Evolutionary conservation across 2,329 filamentous ascomycete genomes (phyloP).

Genomic region (Colletotrichum graminicola): DNA sequence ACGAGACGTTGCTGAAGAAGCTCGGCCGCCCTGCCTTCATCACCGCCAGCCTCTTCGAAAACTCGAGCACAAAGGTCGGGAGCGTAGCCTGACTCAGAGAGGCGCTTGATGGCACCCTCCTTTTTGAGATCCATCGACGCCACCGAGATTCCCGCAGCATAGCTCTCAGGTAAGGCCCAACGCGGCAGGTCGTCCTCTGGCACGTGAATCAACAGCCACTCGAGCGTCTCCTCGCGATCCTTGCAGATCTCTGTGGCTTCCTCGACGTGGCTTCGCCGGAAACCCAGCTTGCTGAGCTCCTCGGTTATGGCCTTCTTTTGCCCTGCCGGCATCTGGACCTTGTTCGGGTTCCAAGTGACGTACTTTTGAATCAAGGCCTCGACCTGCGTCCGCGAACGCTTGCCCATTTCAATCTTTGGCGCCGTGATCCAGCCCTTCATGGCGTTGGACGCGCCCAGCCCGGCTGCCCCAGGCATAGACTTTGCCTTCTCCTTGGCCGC

Average conservation of each 20-base stretch:
- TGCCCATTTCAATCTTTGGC: conserved; percentile 94
- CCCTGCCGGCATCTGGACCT: conserved; percentile 70
- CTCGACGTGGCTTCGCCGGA: conserved; percentile 88
- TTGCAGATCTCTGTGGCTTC: conserved; percentile 91
- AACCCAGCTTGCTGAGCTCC: conserved; percentile 83
- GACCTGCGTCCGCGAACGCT: conserved; percentile 80
- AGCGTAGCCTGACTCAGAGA: conserved; percentile 87
- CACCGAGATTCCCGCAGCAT: conserved; percentile 89
- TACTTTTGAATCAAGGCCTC: conserved; percentile 83
- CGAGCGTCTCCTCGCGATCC: conserved; percentile 90
- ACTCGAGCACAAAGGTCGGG: conserved; percentile 84
- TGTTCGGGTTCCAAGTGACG: conserved; percentile 89
- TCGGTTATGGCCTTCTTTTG: conserved; percentile 73
- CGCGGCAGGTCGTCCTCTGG: conserved; percentile 95
- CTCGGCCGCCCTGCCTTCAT: conserved; percentile 84
- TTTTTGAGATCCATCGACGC: conserved; percentile 84
- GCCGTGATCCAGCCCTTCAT: conserved; percentile 85
- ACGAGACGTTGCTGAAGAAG: conserved; percentile 71
- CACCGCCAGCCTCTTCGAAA: conserved; percentile 75
- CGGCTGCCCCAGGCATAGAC: conserved; percentile 70
- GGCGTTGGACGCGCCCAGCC: conserved; percentile 60
- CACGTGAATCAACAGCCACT: conserved; percentile 97
- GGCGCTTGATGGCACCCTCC: conserved; percentile 84
- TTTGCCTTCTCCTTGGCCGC: conserved; percentile 76
- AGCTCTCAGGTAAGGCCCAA: conserved; percentile 93